A percentile compares a stretch with the other conserved stretches of the same genome.
Evolutionary conservation across 2,329 filamentous ascomycete species (phyloP).

Genomic region (Harringtonia aguacate): DNA sequence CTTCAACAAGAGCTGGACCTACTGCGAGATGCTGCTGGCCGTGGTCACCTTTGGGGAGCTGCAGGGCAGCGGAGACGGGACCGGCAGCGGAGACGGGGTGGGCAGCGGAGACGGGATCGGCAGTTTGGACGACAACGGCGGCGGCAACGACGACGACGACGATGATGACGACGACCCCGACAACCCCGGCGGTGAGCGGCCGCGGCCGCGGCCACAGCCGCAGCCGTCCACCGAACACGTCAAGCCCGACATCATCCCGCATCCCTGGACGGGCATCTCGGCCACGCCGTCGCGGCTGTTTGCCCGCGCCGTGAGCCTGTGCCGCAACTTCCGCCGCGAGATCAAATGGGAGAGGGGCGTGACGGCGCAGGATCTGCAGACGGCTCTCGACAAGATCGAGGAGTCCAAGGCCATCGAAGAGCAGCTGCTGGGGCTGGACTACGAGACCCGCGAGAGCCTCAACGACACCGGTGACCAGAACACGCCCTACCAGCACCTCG

Average conservation of each 20-base stretch:
- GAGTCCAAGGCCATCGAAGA: constrained; percentile 23
- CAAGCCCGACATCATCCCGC: constrained; percentile 10
- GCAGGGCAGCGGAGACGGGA: not conserved
- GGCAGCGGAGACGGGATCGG: no score
- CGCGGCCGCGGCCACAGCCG: no score
- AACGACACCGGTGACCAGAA: constrained; percentile 20
- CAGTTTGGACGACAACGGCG: not conserved
- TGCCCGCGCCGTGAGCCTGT: constrained; percentile 19
- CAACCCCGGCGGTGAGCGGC: not conserved
- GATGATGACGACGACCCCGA: not conserved
- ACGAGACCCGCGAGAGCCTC: constrained; percentile 10
- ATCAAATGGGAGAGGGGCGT: constrained; percentile 11
- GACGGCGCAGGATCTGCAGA: constrained; percentile 12
- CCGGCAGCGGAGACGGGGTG: no score
- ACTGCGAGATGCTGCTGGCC: constrained; percentile 25
- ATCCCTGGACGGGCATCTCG: constrained; percentile 27
- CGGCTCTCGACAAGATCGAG: constrained; percentile 16
- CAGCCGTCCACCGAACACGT: no score
- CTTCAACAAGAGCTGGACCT: constrained; percentile 25
- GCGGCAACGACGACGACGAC: constrained; percentile 10
- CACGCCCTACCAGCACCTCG: constrained; percentile 20
- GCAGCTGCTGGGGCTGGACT: constrained; percentile 20
- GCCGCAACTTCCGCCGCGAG: constrained; percentile 19
- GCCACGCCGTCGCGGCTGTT: constrained; percentile 19
- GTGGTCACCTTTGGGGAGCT: constrained; percentile 18